Base-by-base conservation (phyloP, 176 grass and related monocot genomes). In the Bromus sterilis region DNA sequence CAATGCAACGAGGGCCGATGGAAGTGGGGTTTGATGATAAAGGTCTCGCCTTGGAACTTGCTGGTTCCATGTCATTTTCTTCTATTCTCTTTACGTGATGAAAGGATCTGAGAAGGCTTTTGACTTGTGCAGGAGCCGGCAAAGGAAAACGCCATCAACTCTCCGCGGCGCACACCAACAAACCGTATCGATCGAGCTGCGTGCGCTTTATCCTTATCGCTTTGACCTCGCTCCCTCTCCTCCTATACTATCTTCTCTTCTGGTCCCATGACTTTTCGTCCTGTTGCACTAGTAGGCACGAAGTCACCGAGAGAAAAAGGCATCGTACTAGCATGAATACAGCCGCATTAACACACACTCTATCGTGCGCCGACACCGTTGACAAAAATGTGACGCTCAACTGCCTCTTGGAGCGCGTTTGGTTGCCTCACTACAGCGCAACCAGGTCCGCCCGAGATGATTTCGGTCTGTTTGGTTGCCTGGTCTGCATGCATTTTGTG, bases 171-270 rank as follows among this genome's bases (percentile, higher is more conserved):
- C 70, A 80, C 81, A 73, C 80, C 65, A 56, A 20, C 80, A 30
- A 43, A 28, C 18, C 74, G 43, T 48, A 39, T 69, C n/a, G 39
- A 62, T 81, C 56, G 74, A 78, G 80, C 49, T 21, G 49, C 37
- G 33, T 79, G 57, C 67, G 31, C 56, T 70, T 57, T 91, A 84
- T 84, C 85, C 85, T 87, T 80, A 87, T 87, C 88, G 77, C 33
- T 87, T 77, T 87, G 76, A 77, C 85, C 70, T 86, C 48, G 23
- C 78, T 53, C 29, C 42, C 62, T 80, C 31, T 7, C 36, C 1
- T 37, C 36, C 36, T 37, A 4, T 36, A 7, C 48, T 2, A 7
- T 51, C 0, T 16, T 48, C 68, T 30, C 63, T n/a, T 33, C 39
- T 80, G 68, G 62, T 80, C 74, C 84, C 71, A 15, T 20, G 42